Conservation (phyloP, 2,329 filamentous ascomycete species). For the Grosmannia penicillata region DNA sequence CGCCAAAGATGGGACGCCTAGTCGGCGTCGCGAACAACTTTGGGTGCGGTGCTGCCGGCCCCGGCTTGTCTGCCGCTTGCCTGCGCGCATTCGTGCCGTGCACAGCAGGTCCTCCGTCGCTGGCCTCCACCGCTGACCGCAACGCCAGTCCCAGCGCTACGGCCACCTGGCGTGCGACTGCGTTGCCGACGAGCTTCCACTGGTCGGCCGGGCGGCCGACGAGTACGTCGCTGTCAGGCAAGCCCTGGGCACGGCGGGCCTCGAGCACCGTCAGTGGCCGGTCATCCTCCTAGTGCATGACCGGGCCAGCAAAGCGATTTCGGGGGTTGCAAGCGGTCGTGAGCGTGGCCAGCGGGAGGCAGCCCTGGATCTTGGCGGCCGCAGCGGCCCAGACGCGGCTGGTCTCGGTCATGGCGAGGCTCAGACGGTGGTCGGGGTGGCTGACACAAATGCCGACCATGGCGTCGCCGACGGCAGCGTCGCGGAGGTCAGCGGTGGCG, state of each 20-base stretch:
- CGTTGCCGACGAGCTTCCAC: constrained; percentile 60
- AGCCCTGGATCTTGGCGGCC: constrained; percentile 45
- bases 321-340: constrained; percentile 34
- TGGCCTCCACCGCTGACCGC: no score
- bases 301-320: constrained; percentile 39
- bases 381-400: constrained; percentile 31
- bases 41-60: no score
- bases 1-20: no score
- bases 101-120: constrained; percentile 39
- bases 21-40: no score
- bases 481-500: no score
- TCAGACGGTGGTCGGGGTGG: constrained; percentile 52
- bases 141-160: constrained; percentile 50
- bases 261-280: constrained; percentile 52
- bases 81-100: constrained; percentile 15
- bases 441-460: constrained; percentile 45
- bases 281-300: constrained; percentile 51
- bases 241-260: constrained; percentile 52
- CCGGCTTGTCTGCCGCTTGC: neutral
- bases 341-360: constrained; percentile 50
- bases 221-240: constrained; percentile 55
- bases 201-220: constrained; percentile 41
- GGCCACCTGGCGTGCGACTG: constrained; percentile 54
- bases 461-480: constrained; percentile 34
- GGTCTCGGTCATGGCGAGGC: constrained; percentile 21